Evolutionary conservation across 257 asterid species (phyloP).

Genomic region (Solanum bulbocastanum): DNA sequence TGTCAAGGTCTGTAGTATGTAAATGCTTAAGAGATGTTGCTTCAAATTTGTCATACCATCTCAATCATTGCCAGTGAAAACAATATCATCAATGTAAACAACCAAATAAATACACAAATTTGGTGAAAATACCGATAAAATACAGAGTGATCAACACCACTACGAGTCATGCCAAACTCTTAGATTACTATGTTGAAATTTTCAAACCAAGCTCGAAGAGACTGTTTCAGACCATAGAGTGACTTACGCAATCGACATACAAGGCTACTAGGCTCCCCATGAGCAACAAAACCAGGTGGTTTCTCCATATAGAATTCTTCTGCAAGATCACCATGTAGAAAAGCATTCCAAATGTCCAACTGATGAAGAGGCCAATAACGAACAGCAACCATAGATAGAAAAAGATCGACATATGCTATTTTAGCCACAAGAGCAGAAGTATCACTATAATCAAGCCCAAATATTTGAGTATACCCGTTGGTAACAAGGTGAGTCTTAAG

Average conservation of each 20-base stretch:
- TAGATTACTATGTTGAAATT: not conserved
- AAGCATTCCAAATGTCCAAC: not conserved
- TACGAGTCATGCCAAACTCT: not conserved
- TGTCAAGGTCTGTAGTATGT: not conserved
- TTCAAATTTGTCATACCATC: not conserved
- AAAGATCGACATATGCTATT: not conserved
- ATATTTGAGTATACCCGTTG: not conserved
- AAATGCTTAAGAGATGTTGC: not conserved
- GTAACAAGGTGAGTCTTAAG: not conserved
- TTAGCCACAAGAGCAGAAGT: not conserved
- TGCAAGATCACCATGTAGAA: not conserved
- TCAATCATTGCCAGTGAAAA: not conserved
- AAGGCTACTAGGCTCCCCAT: not conserved
- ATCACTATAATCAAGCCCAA: not conserved
- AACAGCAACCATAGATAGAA: not conserved
- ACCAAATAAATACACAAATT: not conserved
- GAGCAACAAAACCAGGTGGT: not conserved
- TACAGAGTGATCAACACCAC: not conserved
- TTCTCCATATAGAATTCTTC: not conserved
- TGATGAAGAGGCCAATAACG: not conserved
- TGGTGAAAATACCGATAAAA: not conserved
- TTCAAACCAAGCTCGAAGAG: not conserved
- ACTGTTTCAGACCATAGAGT: not conserved
- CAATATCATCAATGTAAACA: not conserved
- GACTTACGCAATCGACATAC: not conserved